Percentiles rank a stretch among this genome's conserved stretches.
These are phyloP conservation scores for Medicago ruthenica DNA, from an alignment of 306 rosid genomes.

Conservation along the genomic window DNA sequence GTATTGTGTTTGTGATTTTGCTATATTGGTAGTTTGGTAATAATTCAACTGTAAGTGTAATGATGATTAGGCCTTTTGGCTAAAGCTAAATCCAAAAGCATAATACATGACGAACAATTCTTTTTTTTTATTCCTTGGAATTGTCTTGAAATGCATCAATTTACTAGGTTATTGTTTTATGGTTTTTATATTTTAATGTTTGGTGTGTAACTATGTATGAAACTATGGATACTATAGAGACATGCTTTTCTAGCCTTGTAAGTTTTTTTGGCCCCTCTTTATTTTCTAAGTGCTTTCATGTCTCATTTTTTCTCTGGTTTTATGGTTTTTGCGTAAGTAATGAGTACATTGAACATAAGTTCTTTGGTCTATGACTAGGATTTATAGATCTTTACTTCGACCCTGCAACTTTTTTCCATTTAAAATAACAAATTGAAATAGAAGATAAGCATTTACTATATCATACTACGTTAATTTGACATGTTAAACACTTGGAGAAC, in stretches of 20 bases:
- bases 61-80: conserved; percentile 18
- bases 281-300: conserved; percentile 25
- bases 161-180: conserved; percentile 18
- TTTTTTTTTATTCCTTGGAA: conserved; percentile 12
- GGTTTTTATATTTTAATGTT: conserved; percentile 3
- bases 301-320: neutral
- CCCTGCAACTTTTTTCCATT: too few species aligned
- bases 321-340: too few species aligned
- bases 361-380: too few species aligned
- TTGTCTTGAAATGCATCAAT: conserved; percentile 25
- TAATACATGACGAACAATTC: conserved; percentile 25
- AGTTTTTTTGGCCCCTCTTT: neutral
- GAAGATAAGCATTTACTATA: neutral
- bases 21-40: conserved; percentile 8
- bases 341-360: neutral
- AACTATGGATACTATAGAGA: conserved; percentile 20
- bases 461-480: neutral
- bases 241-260: neutral
- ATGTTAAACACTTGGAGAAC: conserved; percentile 19
- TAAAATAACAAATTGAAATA: too few species aligned
- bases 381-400: too few species aligned
- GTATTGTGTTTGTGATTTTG: conserved; percentile 33
- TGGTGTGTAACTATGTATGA: neutral
- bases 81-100: conserved; percentile 22
- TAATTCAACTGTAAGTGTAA: conserved; percentile 22